These are phyloP conservation scores for Solanum hybrid DNA, from an alignment of 305 asterid species.

Conservation along the genomic window DNA sequence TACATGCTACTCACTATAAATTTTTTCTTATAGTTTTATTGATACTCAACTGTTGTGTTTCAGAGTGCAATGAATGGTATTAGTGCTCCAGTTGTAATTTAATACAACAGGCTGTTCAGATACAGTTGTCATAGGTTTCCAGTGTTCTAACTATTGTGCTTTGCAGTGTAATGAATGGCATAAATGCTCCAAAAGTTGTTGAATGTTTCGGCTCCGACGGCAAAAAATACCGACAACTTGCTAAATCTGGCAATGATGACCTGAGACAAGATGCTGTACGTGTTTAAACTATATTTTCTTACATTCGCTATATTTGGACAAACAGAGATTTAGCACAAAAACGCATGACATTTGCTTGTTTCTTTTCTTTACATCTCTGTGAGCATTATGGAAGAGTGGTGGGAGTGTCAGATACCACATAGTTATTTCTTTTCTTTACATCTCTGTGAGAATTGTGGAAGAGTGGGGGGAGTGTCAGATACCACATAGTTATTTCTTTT, in stretches of 20 bases:
- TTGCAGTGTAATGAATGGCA: slow-evolving; percentile 92
- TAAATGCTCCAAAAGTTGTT: slow-evolving; percentile 97
- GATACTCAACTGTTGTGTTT: background rate
- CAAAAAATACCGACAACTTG: slow-evolving; percentile 79
- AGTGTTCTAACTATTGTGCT: background rate
- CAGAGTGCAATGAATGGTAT: background rate
- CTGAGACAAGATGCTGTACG: slow-evolving; percentile 99
- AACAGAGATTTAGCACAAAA: background rate
- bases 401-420: background rate
- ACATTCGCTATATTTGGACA: background rate
- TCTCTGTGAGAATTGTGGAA: background rate
- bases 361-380: background rate
- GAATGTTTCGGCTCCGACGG: slow-evolving; percentile 97
- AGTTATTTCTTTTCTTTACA: background rate
- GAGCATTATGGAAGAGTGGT: background rate
- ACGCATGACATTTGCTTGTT: background rate
- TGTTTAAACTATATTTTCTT: slow-evolving; percentile 16
- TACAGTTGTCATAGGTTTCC: background rate
- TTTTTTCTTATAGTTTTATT: background rate
- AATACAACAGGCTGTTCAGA: background rate
- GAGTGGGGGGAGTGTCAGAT: background rate
- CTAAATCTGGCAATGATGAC: slow-evolving; percentile 99
- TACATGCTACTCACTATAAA: background rate
- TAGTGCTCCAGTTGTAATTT: background rate
- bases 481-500: background rate